Evolutionary conservation across 108 stramenopile genomes (phyloP), one percentile per base, ranked within the genome.

Genomic region (Discostella stelligeroides): DNA sequence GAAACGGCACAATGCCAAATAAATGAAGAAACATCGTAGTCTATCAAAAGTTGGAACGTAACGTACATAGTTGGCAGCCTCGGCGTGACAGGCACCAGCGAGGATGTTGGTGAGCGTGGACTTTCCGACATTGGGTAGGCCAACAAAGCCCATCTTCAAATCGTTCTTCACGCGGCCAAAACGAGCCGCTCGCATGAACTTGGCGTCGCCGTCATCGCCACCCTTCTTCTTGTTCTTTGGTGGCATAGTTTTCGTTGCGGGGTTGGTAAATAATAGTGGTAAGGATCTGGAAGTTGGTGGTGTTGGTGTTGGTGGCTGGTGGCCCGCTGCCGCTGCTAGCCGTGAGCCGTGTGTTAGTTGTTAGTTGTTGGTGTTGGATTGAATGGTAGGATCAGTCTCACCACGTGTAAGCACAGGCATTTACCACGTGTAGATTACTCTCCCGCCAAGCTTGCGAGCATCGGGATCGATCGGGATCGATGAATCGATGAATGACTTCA

Each of bases 101-200:
- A 97, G 79, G 23, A 97, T 83, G 79, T 97, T 97, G 43, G 95
- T 95, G 29, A 96, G 76, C 29, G 89, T 80, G 13, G 86, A 88
- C 79, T 99, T 99, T 38, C 99, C 99, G 8, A 99, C 98, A 82
- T 99, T 99, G 54, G 99, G 99, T 15, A 99, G 82, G 25, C 99
- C 92, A 41, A 93, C 85, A 73, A 93, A 93, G 21, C 92, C 95
- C 96, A 96, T 96, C 47, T 85, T 67, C 43, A 96, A 72, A 45
- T 88, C 86, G 66, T 91, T 95, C 80, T 95, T 96, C 12, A 96
- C 92, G 17, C 92, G 89, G 28, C 94, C 94, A 67, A 92, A 95
- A 24, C 95, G 90, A 59, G 92, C 92, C 29, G 95, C 92, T 39
- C 84, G 83, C 90, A 92, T 94, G 62, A 80, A 72, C 15, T 81